phyloP scores from a whole-genome alignment of 495 filamentous ascomycete genomes.

The Podospora comata region DNA sequence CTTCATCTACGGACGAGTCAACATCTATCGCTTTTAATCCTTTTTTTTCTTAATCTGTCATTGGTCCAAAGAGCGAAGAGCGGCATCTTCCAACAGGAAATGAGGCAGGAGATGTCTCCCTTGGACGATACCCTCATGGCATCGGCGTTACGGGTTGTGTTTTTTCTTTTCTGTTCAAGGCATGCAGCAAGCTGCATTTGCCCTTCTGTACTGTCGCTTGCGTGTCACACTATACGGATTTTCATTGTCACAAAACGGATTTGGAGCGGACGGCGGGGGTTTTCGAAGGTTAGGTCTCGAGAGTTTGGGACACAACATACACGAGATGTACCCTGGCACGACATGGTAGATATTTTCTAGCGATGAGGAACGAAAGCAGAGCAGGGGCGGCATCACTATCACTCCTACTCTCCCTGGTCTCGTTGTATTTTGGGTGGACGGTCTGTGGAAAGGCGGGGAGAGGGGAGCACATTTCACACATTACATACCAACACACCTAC shows the following conservation, averaged over 20 bases:
- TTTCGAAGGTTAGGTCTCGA: background rate
- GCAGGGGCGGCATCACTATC: background rate
- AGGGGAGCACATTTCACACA: slow-evolving; percentile 8
- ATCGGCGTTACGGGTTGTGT: slow-evolving; percentile 24
- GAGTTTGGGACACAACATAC: slow-evolving; percentile 22
- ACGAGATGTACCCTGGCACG: slow-evolving; percentile 18
- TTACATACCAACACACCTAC: slow-evolving; percentile 9
- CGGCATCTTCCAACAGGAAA: slow-evolving; percentile 16
- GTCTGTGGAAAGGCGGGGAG: slow-evolving; percentile 1
- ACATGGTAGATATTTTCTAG: slow-evolving; percentile 17
- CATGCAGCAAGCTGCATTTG: slow-evolving; percentile 1
- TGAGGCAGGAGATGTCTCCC: slow-evolving; percentile 13
- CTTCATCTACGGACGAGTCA: slow-evolving; percentile 9
- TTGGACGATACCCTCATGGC: slow-evolving; percentile 30
- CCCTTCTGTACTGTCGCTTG: slow-evolving; percentile 28
- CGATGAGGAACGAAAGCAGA: slow-evolving; percentile 9
- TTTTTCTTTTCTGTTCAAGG: slow-evolving; percentile 12
- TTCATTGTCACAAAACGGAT: slow-evolving; percentile 15
- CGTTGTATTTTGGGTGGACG: background rate
- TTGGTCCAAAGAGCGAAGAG: background rate
- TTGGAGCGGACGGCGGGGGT: slow-evolving; percentile 9
- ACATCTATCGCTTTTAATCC: slow-evolving; percentile 12
- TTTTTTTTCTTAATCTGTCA: background rate
- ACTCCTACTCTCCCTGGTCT: background rate
- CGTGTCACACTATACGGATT: slow-evolving; percentile 10